A percentile compares a stretch with the other conserved stretches of the same genome.
phyloP scores from a whole-genome alignment of 176 grass and related monocot species.

The Zea luxurians region DNA sequence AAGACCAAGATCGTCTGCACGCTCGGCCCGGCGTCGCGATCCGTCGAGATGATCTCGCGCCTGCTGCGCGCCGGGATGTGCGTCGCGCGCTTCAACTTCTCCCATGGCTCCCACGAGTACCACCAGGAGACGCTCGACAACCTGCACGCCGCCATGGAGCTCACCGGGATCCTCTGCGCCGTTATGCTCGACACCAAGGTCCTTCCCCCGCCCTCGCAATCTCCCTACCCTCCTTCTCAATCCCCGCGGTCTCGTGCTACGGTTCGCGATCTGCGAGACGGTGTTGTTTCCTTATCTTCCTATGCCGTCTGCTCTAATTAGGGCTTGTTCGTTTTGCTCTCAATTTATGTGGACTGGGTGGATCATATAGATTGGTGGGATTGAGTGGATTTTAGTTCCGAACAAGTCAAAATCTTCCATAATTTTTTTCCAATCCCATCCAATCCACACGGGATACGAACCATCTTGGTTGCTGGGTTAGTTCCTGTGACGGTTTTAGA shows the following conservation, averaged over 20 bases:
- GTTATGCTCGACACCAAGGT: slow-evolving; percentile 98
- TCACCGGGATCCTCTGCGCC: slow-evolving; percentile 86
- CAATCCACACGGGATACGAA: too few species aligned
- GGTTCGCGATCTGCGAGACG: slow-evolving; percentile 23
- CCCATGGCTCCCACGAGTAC: slow-evolving; percentile 90
- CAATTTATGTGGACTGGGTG: too few species aligned
- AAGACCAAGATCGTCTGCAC: slow-evolving; percentile 99
- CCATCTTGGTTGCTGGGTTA: not conserved
- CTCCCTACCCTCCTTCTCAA: not conserved
- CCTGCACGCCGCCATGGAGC: slow-evolving; percentile 70
- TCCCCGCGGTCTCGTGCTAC: not conserved
- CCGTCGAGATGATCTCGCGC: slow-evolving; percentile 74
- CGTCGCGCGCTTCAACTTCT: slow-evolving; percentile 97
- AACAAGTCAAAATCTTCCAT: too few species aligned
- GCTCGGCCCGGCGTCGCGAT: slow-evolving; percentile 80
- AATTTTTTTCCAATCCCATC: too few species aligned
- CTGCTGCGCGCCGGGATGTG: slow-evolving; percentile 86
- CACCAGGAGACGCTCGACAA: slow-evolving; percentile 96
- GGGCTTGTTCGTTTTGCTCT: not conserved
- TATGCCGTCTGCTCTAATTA: not conserved
- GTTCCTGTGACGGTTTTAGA: not conserved
- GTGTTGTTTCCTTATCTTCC: not conserved
- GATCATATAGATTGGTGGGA: too few species aligned
- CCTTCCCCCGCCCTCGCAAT: too few species aligned
- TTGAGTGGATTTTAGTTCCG: too few species aligned